These are phyloP conservation scores for Astragalus membranaceus DNA, from an alignment of 306 rosid genomes.

Conservation along the genomic window DNA sequence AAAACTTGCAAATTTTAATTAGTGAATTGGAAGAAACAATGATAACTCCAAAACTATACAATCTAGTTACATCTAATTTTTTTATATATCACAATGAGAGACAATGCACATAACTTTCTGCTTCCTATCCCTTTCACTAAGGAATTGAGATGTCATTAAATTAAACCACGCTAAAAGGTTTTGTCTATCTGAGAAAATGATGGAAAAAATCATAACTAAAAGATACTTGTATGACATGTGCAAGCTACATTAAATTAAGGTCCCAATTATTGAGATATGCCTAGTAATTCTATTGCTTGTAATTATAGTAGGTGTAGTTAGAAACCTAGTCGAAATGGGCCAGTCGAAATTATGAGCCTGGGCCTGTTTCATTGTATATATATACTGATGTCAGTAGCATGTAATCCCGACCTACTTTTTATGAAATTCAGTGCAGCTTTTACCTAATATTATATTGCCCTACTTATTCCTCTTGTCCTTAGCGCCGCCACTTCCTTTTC, in stretches of 20 bases:
- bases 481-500: no score
- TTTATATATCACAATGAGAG: neutral
- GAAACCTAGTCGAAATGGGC: no score
- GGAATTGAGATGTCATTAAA: neutral
- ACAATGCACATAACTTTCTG: neutral
- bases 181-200: neutral
- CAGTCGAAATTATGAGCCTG: no score
- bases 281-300: no score
- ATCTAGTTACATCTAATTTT: neutral
- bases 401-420: no score
- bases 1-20: neutral
- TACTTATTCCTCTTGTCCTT: no score
- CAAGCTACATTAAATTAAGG: conserved; percentile 19
- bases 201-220: neutral
- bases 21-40: neutral
- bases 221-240: conserved; percentile 19
- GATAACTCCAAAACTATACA: neutral
- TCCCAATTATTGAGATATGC: no score
- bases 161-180: neutral
- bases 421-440: no score
- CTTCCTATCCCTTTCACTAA: neutral
- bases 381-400: no score
- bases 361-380: no score
- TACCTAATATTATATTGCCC: no score
- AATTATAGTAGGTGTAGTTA: no score